These are phyloP conservation scores for Cercospora zeae-maydis DNA, from an alignment of 2,329 filamentous ascomycete genomes.

Conservation along the genomic window DNA sequence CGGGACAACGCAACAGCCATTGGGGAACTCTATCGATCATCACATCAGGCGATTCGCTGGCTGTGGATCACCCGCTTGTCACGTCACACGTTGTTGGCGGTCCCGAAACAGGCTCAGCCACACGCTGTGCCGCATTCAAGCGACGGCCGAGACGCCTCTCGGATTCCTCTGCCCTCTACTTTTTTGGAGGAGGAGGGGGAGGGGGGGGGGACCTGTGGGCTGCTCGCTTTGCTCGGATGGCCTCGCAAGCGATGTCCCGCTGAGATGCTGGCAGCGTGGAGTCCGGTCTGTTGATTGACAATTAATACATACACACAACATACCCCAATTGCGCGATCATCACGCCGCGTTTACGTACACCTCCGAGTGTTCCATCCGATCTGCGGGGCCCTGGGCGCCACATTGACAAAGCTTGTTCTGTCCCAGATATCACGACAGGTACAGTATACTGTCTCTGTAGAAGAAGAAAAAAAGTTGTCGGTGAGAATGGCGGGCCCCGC, in stretches of 20 bases:
- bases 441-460: too few relatives aligned
- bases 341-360: neutral
- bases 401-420: neutral
- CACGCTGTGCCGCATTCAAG: constrained; percentile 3
- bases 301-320: too few relatives aligned
- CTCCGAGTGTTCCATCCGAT: neutral
- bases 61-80: constrained; percentile 9
- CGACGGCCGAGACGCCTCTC: constrained; percentile 3
- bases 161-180: neutral
- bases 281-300: neutral
- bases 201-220: too few relatives aligned
- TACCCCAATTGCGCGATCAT: constrained; percentile 6
- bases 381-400: neutral
- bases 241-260: neutral
- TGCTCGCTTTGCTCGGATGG: neutral
- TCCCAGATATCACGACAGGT: neutral
- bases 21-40: constrained; percentile 1
- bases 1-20: constrained; percentile 4
- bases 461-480: neutral
- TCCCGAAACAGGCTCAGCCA: constrained; percentile 8
- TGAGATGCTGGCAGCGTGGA: constrained; percentile 5
- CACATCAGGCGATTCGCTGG: neutral
- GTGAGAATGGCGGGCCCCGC: neutral
- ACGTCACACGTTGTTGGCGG: neutral
- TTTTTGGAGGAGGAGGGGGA: too few relatives aligned